Evolutionary conservation across 116 monocot genomes (phyloP).

Genomic region (Phalaenopsis hybrid): DNA sequence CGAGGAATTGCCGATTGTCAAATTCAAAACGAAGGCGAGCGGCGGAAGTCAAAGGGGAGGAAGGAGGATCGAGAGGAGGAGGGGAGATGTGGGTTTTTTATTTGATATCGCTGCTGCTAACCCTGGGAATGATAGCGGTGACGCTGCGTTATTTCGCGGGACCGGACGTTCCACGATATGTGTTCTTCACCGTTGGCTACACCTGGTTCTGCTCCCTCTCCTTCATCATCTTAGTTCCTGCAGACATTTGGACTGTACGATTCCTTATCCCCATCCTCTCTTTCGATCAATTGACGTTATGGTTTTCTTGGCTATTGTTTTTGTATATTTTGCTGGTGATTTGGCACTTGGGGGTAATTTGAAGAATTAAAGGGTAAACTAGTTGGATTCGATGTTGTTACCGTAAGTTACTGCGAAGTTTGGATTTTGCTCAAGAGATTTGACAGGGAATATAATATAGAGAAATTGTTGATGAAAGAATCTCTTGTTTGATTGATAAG

Average conservation of each 20-base stretch:
- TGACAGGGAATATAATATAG: no score
- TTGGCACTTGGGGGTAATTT: neutral
- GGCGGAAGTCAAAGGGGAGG: neutral
- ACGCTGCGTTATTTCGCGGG: slow-evolving; percentile 95
- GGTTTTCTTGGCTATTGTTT: neutral
- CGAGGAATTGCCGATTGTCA: neutral
- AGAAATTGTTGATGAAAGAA: no score
- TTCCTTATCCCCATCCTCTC: neutral
- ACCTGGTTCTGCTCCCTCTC: slow-evolving; percentile 97
- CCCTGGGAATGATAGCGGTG: slow-evolving; percentile 81
- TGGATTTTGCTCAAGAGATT: no score
- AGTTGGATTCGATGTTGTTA: no score
- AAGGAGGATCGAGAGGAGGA: neutral
- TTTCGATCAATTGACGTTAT: neutral
- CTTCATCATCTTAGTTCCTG: slow-evolving; percentile 96
- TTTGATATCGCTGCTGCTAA: slow-evolving; percentile 83
- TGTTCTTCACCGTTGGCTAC: slow-evolving; percentile 84
- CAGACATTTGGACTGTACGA: slow-evolving; percentile 90
- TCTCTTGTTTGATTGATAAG: no score
- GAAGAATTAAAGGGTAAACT: neutral
- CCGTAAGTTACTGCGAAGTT: no score
- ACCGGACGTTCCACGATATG: slow-evolving; percentile 76
- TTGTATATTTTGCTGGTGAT: neutral
- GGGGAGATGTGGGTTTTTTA: slow-evolving; percentile 90
- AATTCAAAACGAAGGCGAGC: neutral